phyloP scores from a whole-genome alignment of 805 yeast species.

The Candida railenensis region DNA sequence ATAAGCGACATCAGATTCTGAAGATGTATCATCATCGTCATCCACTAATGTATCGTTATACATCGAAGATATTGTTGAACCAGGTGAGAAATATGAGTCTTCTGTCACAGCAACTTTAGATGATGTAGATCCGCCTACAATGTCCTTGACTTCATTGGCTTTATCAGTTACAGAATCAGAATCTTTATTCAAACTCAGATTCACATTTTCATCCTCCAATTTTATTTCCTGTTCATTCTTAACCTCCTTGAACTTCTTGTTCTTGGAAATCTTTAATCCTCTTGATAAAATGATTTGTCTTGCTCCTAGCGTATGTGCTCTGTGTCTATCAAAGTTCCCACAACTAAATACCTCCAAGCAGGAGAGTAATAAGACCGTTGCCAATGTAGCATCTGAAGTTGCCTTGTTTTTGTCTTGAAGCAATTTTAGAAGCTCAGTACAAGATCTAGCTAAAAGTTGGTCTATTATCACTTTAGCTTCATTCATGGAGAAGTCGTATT shows the following conservation, averaged over 20 bases:
- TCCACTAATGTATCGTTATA: not conserved
- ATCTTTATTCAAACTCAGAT: not conserved
- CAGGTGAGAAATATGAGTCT: not conserved
- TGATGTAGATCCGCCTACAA: not conserved
- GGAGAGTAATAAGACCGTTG: constrained; percentile 57
- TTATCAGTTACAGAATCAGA: not conserved
- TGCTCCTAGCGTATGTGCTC: constrained; percentile 68
- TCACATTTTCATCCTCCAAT: not conserved
- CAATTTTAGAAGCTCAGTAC: constrained; percentile 53
- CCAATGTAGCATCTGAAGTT: constrained; percentile 65
- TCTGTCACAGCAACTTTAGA: not conserved
- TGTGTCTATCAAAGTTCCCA: constrained; percentile 51
- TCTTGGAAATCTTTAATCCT: constrained; percentile 4
- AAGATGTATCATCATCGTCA: constrained; percentile 12
- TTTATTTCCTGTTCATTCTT: not conserved
- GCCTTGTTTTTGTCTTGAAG: constrained; percentile 52
- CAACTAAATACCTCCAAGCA: constrained; percentile 52
- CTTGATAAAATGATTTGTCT: constrained; percentile 59
- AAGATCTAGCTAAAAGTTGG: constrained; percentile 53
- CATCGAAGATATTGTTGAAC: not conserved
- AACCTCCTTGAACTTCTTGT: not conserved
- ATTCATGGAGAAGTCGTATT: constrained; percentile 12
- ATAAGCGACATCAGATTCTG: constrained; percentile 43
- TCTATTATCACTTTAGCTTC: constrained; percentile 44
- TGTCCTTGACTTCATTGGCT: not conserved